Evolutionary conservation across 2,329 filamentous ascomycete species (phyloP), one percentile per base, ranked within the genome.

Genomic region (Rhynchosporium agropyri): DNA sequence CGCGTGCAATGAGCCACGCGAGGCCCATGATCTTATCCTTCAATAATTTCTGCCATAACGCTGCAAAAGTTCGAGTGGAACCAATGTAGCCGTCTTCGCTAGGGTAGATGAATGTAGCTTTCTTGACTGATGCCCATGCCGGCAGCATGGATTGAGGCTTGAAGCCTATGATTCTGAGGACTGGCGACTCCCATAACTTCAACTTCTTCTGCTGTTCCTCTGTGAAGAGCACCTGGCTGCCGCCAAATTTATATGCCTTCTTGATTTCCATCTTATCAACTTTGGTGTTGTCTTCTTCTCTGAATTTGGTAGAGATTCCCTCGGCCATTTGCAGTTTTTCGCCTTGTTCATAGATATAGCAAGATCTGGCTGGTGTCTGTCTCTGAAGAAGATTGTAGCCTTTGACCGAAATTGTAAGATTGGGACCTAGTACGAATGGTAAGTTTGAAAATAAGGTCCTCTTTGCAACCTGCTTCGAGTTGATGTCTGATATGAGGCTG

Each of bases 231-330:
- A 99, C 86, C 54, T 92, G 92, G 68, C 96, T 91, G 45, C 92
- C 93, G 12, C 94, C 95, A 73, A 98, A 98, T 71, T 95, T 97
- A 80, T 95, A 99, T 0, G 94, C 95, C 76, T 95, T 97, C 63
- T 89, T 89, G 26, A 96, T 84, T 71, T 98, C 92, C 3, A 78
- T 79, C 69, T 93, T 93, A 66, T 96, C 89, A 0, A 98, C 86
- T 0, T 20, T 9, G n/a, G 43, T 20, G n/a, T 46, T 46, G 26
- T 46, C 43, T 26, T 20, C 43, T 26, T 46, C 43, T 46, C 43
- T 46, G 43, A 93, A 83, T 62, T 88, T 85, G 1, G 86, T 88
- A 0, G 91, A 95, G 70, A 89, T 84, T 1, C 90, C 87, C 12
- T 84, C 81, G 0, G 86, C 93, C 62, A 98, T 89, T 73, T 97